phyloP scores from a whole-genome alignment of 2,329 filamentous ascomycete genomes.

The Ophiocordyceps camponoti-saundersi region DNA sequence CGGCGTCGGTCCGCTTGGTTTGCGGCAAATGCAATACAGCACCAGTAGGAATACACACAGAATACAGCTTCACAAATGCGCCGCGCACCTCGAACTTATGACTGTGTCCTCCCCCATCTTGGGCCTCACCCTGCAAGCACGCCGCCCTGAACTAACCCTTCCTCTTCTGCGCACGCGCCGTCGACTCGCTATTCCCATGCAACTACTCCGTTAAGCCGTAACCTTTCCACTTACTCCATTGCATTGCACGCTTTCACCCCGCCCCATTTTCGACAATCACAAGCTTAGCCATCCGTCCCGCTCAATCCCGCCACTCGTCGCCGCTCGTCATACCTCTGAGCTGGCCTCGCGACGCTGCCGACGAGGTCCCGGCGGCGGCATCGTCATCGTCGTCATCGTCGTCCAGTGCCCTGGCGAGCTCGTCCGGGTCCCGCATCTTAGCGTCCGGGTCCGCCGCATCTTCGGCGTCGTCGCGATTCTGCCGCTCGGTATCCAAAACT shows the following conservation, averaged over 20 bases:
- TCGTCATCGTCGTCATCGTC: slow-evolving; percentile 36
- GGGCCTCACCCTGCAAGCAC: background rate
- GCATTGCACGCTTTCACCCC: background rate
- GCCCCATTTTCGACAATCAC: background rate
- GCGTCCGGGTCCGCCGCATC: slow-evolving; percentile 40
- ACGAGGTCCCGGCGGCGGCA: slow-evolving; percentile 4
- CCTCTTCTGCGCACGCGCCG: background rate
- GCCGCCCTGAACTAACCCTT: background rate
- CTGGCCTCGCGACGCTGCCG: slow-evolving; percentile 10
- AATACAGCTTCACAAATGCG: background rate
- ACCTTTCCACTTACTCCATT: background rate
- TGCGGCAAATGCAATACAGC: background rate
- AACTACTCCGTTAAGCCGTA: background rate
- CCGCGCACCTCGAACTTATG: background rate
- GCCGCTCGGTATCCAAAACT: slow-evolving; percentile 31
- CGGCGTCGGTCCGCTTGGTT: background rate
- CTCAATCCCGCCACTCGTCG: slow-evolving; percentile 27
- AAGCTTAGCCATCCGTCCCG: background rate
- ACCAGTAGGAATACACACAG: background rate
- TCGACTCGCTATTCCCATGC: too few species aligned
- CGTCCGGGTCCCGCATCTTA: slow-evolving; percentile 50
- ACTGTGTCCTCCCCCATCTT: background rate
- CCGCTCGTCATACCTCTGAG: slow-evolving; percentile 25
- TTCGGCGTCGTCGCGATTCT: slow-evolving; percentile 26
- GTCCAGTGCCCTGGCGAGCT: slow-evolving; percentile 41